Base-by-base conservation (phyloP, 208 protist genomes). In the Crithidia brevicula region DNA sequence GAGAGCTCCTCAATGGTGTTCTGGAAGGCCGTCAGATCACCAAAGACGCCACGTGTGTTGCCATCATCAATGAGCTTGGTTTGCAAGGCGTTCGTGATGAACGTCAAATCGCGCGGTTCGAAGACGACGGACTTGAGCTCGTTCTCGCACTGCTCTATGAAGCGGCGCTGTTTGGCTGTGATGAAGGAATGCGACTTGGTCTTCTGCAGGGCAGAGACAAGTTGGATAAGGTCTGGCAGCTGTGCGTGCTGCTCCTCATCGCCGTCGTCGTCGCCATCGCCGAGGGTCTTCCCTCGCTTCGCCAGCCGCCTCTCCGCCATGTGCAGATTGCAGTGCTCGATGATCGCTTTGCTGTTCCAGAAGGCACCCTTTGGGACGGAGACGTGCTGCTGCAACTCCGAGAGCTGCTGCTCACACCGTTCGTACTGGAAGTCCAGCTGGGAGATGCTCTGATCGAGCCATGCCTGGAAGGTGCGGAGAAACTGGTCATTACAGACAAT, bases 281-380 rank as follows among this genome's bases (percentile, higher is more conserved):
- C 67, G 22, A 67, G 42, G 28, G 76, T 49, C 33, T 58, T 62
- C 15, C 46, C 36, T 2, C 65, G 65, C 30, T 73, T 62, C 34
- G 85, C 66, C 18, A 96, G 68, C 0, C 88, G 80, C 36, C 82
- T 75, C 68, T 95, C 88, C 30, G 77, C 85, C 63, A 97, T 72
- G 60, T 92, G 78, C 52, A 97, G 63, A 51, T 95, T 95, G 75
- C 92, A 96, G 83, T 97, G 90, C 59, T 94, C 77, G 56, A 93
- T 92, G 36, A 96, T 83, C 0, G 89, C 91, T 54, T 95, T 93
- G 67, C 85, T 92, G 60, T 76, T 88, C 91, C 91, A 96, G 74
- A 89, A 96, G 47, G 58, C 70, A 4, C 91, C 89, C 11, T 74
- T 64, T 28, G 80, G 76, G 15, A 87, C 83, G n/a, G 76, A 51